These are phyloP conservation scores for Perkinsus olseni DNA, from an alignment of 169 alveolate genomes.

Conservation along the genomic window DNA sequence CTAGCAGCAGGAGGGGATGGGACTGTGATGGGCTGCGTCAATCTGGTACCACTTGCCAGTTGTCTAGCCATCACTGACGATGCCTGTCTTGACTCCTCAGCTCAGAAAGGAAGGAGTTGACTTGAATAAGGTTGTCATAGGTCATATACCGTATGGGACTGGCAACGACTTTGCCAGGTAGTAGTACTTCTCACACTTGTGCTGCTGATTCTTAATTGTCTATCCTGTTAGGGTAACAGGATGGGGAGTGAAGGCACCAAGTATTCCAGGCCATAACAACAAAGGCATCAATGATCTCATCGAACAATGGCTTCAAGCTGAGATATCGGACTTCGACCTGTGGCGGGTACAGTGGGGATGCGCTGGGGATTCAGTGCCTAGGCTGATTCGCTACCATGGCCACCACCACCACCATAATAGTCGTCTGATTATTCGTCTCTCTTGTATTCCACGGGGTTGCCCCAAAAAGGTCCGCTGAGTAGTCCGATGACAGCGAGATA, in stretches of 20 bases:
- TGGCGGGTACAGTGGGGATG: slow-evolving; percentile 31
- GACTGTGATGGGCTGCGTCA: slow-evolving; percentile 52
- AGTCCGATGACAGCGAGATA: too few species aligned
- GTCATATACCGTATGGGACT: slow-evolving; percentile 57
- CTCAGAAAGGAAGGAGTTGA: slow-evolving; percentile 26
- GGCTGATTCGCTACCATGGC: too few species aligned
- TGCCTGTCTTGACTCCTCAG: background rate
- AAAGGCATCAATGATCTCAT: slow-evolving; percentile 25
- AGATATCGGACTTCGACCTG: slow-evolving; percentile 39
- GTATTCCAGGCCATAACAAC: background rate
- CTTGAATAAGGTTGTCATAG: slow-evolving; percentile 29
- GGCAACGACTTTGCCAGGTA: slow-evolving; percentile 59
- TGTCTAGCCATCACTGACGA: background rate
- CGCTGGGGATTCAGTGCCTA: too few species aligned
- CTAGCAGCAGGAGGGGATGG: slow-evolving; percentile 67
- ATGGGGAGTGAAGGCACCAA: background rate
- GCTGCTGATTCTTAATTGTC: slow-evolving; percentile 16
- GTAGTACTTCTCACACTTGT: slow-evolving; percentile 41
- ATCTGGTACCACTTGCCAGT: background rate
- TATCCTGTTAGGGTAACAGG: slow-evolving; percentile 28
- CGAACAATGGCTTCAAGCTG: slow-evolving; percentile 39
- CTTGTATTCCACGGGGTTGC: too few species aligned
- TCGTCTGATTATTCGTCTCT: too few species aligned
- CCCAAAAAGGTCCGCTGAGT: too few species aligned
- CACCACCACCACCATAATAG: too few species aligned